Base-by-base conservation (phyloP, 2,329 filamentous ascomycete species). In the Alternaria solani region DNA sequence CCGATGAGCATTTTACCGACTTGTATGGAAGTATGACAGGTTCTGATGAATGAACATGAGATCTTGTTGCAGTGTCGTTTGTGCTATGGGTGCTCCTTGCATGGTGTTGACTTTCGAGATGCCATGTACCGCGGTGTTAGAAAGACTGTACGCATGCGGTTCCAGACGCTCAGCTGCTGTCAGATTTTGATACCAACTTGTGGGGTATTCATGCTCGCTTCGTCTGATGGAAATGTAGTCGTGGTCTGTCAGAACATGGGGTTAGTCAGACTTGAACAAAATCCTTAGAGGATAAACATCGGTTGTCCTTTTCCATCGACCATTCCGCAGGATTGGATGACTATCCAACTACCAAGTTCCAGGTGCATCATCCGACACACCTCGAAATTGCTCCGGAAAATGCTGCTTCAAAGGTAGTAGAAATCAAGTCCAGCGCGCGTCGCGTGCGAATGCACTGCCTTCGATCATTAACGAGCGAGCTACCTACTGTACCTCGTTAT, bases 21-120 rank as follows among this genome's bases (percentile, higher is more conserved):
- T 12, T 49, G 46, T 26, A 49, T 49, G 46, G 46, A 49, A 49
- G 25, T 49, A 49, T 49, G 32, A 49, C 30, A 36, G 32, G 32
- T 36, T 36, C 14, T 14, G 12, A 25, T 25, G 46, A 48, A n/a
- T 25, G 46, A 30, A n/a, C 34, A 8, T 18, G 44, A 32, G 28
- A 46, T 18, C 18, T 38, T 38, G 20, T 39, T 8, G 4, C n/a
- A 20, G 28, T 38, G 36, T 38, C 16, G 36, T 38, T 4, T 8
- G n/a, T 38, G 36, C n/a, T 12, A 11, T 5, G 9, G 11, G 11
- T 38, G 36, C 7, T 20, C 9, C n/a, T 39, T 39, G n/a, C 8
- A 18, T 20, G 5, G 20, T 39, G n/a, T 20, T 20, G 8, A 39
- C 38, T 20, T 39, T 39, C n/a, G 38, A 7, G 5, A 2, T 39